Conservation (phyloP, 2,329 filamentous ascomycete species). For the Coniochaeta pulveracea region DNA sequence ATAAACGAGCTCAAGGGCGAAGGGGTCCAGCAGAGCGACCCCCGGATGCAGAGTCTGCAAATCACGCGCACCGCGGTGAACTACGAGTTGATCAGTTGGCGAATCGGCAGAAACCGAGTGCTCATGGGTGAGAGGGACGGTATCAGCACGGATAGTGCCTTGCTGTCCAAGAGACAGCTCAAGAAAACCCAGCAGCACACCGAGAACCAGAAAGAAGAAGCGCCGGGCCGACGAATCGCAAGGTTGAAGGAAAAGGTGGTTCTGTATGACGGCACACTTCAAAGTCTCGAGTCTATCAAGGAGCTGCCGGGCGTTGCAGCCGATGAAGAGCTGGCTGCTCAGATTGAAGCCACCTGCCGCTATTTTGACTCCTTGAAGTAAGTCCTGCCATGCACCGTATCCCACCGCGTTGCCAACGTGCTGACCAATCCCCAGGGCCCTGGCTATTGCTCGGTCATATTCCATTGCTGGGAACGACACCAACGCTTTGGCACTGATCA, state of each 20-base stretch:
- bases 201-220: constrained; percentile 42
- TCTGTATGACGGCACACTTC: constrained; percentile 80
- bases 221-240: constrained; percentile 63
- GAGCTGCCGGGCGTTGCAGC: constrained; percentile 84
- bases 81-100: constrained; percentile 88
- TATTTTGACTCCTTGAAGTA: constrained; percentile 89
- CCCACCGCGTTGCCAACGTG: background rate
- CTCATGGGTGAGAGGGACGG: constrained; percentile 78
- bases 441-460: constrained; percentile 80
- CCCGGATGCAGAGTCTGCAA: constrained; percentile 82
- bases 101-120: constrained; percentile 84
- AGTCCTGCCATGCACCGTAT: constrained; percentile 15
- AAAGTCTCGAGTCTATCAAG: constrained; percentile 82
- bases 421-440: constrained; percentile 34
- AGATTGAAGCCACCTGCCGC: constrained; percentile 64
- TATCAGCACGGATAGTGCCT: constrained; percentile 40
- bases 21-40: constrained; percentile 71
- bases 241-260: constrained; percentile 78
- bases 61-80: constrained; percentile 89
- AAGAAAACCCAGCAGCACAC: constrained; percentile 25
- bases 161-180: constrained; percentile 29
- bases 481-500: constrained; percentile 77
- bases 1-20: constrained; percentile 84
- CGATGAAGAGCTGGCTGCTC: constrained; percentile 62
- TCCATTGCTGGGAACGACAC: constrained; percentile 58